Base-by-base conservation (phyloP, 441 rosid species). In the Populus trichocarpa region DNA sequence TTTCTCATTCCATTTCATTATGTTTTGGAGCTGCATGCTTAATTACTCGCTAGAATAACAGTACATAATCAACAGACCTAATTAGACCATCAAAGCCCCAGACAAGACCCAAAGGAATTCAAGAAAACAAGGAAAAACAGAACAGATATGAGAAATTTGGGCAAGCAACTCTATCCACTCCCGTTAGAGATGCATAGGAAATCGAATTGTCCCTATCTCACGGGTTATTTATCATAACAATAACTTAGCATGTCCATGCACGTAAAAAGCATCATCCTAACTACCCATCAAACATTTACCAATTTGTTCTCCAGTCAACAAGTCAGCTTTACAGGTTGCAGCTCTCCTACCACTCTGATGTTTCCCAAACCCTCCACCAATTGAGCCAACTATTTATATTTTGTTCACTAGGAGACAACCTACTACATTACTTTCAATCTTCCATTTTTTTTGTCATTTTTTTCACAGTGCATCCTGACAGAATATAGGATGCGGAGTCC, bases 271-370 rank as follows among this genome's bases (percentile, higher is more conserved):
- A 74, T 63, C 80, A 79, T 79, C 89, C 89, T 85, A 85, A 63
- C 75, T 79, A 80, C 32, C 77, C 78, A 73, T 73, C 53, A 74
- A 78, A 42, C 70, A 72, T 11, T 73, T 81, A 30, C 83, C 82
- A 67, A 78, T 72, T 77, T 64, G 75, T 83, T 80, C 85, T 79
- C 64, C 78, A 22, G 81, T 82, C 75, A 81, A 83, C 77, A 84
- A 76, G 85, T 83, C 88, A 84, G 85, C 85, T 84, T 85, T 87
- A 85, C 88, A 84, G 72, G 83, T 75, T 80, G 68, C 72, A 79
- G 77, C 84, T 78, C 70, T 71, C 46, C 72, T 64, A 28, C 61
- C 68, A 32, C 42, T 66, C 14, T 9, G 46, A 68, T 70, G 46
- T 68, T 75, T 65, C 23, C 69, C 64, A 18, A 53, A 75, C 42